Conservation (phyloP, 169 alveolate genomes). For the Plasmodium billcollinsi region DNA sequence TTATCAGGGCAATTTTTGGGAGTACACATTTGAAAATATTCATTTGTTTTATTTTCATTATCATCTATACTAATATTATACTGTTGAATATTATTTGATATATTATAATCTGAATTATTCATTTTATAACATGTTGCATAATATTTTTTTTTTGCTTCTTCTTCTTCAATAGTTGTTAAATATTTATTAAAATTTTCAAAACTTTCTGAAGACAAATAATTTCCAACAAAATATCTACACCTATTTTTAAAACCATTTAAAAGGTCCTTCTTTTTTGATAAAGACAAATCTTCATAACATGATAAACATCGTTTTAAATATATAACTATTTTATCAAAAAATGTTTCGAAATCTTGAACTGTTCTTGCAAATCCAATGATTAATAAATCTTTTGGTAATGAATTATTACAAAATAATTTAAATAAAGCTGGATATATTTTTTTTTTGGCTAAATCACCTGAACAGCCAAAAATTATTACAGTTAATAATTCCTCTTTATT, state of each 20-base stretch:
- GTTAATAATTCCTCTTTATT: constrained; percentile 67
- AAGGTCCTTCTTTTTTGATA: constrained; percentile 40
- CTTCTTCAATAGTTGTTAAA: constrained; percentile 42
- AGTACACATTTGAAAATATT: neutral
- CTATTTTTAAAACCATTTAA: constrained; percentile 58
- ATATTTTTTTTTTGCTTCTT: constrained; percentile 27
- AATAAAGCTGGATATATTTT: constrained; percentile 84
- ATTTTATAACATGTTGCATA: constrained; percentile 13
- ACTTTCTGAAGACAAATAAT: constrained; percentile 35
- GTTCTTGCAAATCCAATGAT: constrained; percentile 78
- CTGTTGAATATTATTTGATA: neutral
- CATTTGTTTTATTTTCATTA: constrained; percentile 6
- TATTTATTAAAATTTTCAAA: constrained; percentile 41
- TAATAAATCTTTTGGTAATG: constrained; percentile 79
- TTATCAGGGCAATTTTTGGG: neutral
- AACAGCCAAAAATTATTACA: constrained; percentile 80
- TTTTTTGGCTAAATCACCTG: constrained; percentile 84
- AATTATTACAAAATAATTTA: constrained; percentile 83
- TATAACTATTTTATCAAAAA: constrained; percentile 38
- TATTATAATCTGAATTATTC: neutral
- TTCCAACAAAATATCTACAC: constrained; percentile 50
- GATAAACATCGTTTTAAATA: constrained; percentile 74
- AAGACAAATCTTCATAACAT: constrained; percentile 68
- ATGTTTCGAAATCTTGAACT: constrained; percentile 44
- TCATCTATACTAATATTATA: neutral